phyloP scores from a whole-genome alignment of 1,284 basidiomycete genomes.

The Sporisorium graminicola region DNA sequence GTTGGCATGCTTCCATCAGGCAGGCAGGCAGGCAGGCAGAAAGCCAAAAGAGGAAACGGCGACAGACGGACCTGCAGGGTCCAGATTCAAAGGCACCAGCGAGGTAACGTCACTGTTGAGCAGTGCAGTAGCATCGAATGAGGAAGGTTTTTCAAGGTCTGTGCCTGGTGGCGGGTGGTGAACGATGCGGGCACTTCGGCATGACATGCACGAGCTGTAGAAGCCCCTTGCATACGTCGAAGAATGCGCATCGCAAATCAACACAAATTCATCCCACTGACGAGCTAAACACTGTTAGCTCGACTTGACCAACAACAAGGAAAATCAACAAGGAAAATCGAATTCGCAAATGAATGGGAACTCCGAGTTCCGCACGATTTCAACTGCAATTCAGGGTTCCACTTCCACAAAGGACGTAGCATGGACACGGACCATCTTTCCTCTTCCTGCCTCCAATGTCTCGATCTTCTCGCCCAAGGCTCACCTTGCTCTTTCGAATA shows the following conservation, averaged over 20 bases:
- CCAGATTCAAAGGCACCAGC: slow-evolving; percentile 3
- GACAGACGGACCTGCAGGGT: slow-evolving; percentile 18
- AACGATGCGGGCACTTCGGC: background rate
- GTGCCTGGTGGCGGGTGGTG: background rate
- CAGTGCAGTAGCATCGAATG: background rate
- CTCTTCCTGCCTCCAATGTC: background rate
- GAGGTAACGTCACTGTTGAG: background rate
- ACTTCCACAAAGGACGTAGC: background rate
- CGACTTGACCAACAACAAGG: background rate
- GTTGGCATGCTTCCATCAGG: background rate
- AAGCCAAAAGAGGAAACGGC: background rate
- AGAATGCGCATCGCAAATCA: slow-evolving; percentile 33
- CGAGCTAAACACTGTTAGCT: too few relatives aligned
- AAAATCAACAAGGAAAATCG: background rate
- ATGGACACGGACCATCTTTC: slow-evolving; percentile 8
- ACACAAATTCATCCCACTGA: too few relatives aligned
- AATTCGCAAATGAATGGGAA: too few relatives aligned
- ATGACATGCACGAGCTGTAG: slow-evolving; percentile 18
- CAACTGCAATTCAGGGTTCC: background rate
- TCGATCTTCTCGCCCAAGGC: background rate
- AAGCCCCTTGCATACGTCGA: slow-evolving; percentile 51
- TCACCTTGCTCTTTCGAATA: background rate
- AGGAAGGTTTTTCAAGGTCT: background rate
- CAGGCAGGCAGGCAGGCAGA: background rate
- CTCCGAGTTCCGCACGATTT: slow-evolving; percentile 6